These are phyloP conservation scores for Aspergillus sp. DNA, from an alignment of 2,329 filamentous ascomycete genomes.

Conservation along the genomic window DNA sequence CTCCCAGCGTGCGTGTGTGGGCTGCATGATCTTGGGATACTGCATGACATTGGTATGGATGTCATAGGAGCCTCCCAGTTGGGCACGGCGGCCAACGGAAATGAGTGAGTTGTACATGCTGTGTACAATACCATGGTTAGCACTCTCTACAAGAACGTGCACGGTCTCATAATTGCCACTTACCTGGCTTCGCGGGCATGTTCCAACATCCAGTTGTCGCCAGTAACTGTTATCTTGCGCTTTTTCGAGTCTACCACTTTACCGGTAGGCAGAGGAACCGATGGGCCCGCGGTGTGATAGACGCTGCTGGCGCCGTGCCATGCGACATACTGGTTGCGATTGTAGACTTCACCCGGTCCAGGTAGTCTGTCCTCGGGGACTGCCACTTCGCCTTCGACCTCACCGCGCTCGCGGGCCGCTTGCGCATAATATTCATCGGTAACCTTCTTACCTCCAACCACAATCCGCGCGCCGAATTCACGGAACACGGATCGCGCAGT, in stretches of 20 bases:
- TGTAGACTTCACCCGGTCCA: slow-evolving; percentile 75
- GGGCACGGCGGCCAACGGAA: slow-evolving; percentile 58
- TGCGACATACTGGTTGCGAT: slow-evolving; percentile 97
- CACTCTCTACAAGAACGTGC: background rate
- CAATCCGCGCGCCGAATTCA: slow-evolving; percentile 89
- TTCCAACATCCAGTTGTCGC: slow-evolving; percentile 93
- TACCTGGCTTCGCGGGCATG: slow-evolving; percentile 88
- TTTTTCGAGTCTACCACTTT: slow-evolving; percentile 72
- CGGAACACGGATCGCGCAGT: slow-evolving; percentile 94
- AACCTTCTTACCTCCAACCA: slow-evolving; percentile 81
- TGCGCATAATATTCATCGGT: slow-evolving; percentile 82
- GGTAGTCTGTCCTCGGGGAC: slow-evolving; percentile 79
- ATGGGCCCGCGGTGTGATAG: slow-evolving; percentile 75
- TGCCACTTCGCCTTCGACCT: slow-evolving; percentile 78
- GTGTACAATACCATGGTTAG: slow-evolving; percentile 8
- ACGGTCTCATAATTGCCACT: slow-evolving; percentile 17
- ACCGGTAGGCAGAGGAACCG: slow-evolving; percentile 64
- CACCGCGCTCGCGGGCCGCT: slow-evolving; percentile 65
- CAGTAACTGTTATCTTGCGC: slow-evolving; percentile 77
- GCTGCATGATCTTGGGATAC: slow-evolving; percentile 80
- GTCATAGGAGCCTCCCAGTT: slow-evolving; percentile 74
- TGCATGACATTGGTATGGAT: slow-evolving; percentile 89
- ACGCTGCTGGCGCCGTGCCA: slow-evolving; percentile 97
- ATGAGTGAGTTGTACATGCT: slow-evolving; percentile 80
- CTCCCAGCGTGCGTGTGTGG: slow-evolving; percentile 77